These are phyloP conservation scores for Solanum chilense DNA, from an alignment of 257 asterid species.

Conservation along the genomic window DNA sequence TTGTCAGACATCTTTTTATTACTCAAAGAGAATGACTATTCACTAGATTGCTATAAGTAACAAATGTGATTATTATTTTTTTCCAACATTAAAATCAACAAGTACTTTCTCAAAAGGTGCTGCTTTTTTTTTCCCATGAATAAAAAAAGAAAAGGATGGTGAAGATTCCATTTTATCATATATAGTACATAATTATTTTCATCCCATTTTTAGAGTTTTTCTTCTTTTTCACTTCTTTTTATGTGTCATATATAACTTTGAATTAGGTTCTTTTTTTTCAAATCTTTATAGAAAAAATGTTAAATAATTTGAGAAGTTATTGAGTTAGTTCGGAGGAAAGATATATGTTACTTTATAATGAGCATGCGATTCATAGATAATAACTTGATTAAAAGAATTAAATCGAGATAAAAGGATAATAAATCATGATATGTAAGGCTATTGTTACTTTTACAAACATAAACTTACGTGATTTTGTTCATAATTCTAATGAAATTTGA, in stretches of 20 bases:
- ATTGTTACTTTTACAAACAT: background rate
- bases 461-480: background rate
- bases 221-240: constrained; percentile 22
- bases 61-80: background rate
- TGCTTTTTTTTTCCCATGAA: background rate
- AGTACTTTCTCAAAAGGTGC: background rate
- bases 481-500: background rate
- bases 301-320: background rate
- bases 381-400: background rate
- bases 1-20: background rate
- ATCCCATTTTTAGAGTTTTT: background rate
- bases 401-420: background rate
- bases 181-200: background rate
- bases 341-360: background rate
- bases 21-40: background rate
- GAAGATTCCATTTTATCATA: constrained; percentile 13
- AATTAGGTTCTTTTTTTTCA: constrained; percentile 9
- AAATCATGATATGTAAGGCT: background rate
- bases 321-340: background rate
- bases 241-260: background rate
- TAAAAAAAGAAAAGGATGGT: background rate
- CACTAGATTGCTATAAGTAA: background rate
- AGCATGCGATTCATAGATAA: background rate
- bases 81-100: background rate
- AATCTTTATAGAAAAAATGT: background rate